phyloP scores from a whole-genome alignment of 2,329 filamentous ascomycete genomes.

The Alternaria sp. region DNA sequence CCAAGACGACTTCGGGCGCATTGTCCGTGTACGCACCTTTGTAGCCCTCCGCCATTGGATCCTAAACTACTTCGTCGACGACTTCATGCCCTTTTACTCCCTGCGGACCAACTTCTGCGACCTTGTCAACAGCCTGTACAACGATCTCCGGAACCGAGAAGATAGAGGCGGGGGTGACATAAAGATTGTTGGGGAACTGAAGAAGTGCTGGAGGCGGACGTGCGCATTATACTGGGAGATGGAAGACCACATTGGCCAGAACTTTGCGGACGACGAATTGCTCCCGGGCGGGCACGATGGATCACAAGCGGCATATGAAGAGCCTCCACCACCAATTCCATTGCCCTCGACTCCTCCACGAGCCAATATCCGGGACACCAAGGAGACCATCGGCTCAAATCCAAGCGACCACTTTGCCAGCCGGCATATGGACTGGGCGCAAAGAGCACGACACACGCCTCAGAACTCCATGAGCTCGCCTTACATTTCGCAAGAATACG shows the following conservation, averaged over 20 bases:
- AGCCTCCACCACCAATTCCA: slow-evolving; percentile 14
- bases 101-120: slow-evolving; percentile 81
- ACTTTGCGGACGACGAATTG: slow-evolving; percentile 70
- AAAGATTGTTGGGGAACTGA: slow-evolving; percentile 91
- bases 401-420: slow-evolving; percentile 49
- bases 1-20: slow-evolving; percentile 82
- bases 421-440: slow-evolving; percentile 48
- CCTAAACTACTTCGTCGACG: slow-evolving; percentile 94
- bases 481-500: slow-evolving; percentile 44
- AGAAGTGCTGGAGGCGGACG: slow-evolving; percentile 95
- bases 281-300: slow-evolving; percentile 74
- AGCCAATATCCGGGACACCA: slow-evolving; percentile 31
- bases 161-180: slow-evolving; percentile 67
- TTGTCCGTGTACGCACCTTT: slow-evolving; percentile 95
- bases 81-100: slow-evolving; percentile 79
- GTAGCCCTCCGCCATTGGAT: slow-evolving; percentile 97
- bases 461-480: slow-evolving; percentile 47
- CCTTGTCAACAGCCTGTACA: slow-evolving; percentile 71
- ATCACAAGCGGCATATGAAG: slow-evolving; percentile 31
- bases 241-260: slow-evolving; percentile 65
- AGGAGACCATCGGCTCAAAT: slow-evolving; percentile 45
- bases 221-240: slow-evolving; percentile 90
- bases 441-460: slow-evolving; percentile 43
- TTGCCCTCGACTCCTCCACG: slow-evolving; percentile 35
- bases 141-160: slow-evolving; percentile 57